Percentiles rank a stretch among this genome's conserved stretches.
Evolutionary conservation across 495 filamentous ascomycete genomes (phyloP).

Genomic region (Aspergillus biplanus): DNA sequence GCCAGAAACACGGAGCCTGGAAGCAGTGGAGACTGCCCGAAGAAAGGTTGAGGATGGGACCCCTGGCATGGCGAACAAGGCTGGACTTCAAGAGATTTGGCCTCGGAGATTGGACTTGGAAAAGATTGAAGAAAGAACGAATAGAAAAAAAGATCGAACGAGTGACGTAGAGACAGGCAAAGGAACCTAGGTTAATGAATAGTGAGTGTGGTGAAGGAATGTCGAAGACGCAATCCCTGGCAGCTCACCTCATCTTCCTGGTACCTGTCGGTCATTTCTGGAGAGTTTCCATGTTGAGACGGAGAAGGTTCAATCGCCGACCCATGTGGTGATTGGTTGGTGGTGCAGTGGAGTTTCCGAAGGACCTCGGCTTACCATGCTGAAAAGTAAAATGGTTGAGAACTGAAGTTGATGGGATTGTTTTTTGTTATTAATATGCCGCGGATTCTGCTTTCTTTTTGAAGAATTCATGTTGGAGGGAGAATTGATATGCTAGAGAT

Average conservation of each 20-base stretch:
- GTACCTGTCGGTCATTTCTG: background rate
- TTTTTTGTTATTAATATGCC: background rate
- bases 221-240: background rate
- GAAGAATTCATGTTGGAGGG: no score
- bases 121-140: slow-evolving; percentile 3
- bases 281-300: slow-evolving; percentile 9
- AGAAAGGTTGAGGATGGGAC: slow-evolving; percentile 21
- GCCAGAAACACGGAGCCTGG: slow-evolving; percentile 21
- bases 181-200: background rate
- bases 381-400: background rate
- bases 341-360: background rate
- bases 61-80: slow-evolving; percentile 20
- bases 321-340: slow-evolving; percentile 12
- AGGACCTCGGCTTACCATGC: slow-evolving; percentile 14
- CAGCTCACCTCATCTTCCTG: slow-evolving; percentile 3
- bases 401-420: background rate
- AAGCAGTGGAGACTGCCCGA: slow-evolving; percentile 25
- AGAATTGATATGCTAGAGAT: no score
- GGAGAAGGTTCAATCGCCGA: slow-evolving; percentile 4
- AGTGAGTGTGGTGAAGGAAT: background rate
- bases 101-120: background rate
- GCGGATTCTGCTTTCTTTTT: no score
- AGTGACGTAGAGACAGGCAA: slow-evolving; percentile 2
- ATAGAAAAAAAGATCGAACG: slow-evolving; percentile 13
- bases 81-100: background rate